Percentiles rank a stretch among this genome's conserved stretches.
phyloP scores from a whole-genome alignment of 805 yeast species.

The Sungouiella thailandica region DNA sequence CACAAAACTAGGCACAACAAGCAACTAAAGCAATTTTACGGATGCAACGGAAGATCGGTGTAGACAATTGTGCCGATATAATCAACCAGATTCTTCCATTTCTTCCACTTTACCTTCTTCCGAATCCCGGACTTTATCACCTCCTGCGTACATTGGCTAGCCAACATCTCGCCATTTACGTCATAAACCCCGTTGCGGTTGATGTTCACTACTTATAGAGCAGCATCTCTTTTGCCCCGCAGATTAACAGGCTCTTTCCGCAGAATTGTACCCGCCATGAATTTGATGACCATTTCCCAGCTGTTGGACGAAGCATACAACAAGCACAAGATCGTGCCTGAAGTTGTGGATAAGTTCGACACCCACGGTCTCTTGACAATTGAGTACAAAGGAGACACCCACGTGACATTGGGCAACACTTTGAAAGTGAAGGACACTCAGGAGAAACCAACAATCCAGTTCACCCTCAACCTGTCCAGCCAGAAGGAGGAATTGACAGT shows the following conservation, averaged over 20 bases:
- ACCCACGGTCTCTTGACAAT: slow-evolving; percentile 58
- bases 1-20: too few species aligned
- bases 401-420: slow-evolving; percentile 77
- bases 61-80: too few species aligned
- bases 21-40: too few species aligned
- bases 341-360: slow-evolving; percentile 44
- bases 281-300: slow-evolving; percentile 49
- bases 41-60: too few species aligned
- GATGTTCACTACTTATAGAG: slow-evolving; percentile 13
- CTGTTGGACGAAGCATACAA: slow-evolving; percentile 47
- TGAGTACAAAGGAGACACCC: slow-evolving; percentile 49
- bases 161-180: slow-evolving; percentile 1
- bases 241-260: neutral
- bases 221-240: slow-evolving; percentile 4
- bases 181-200: neutral
- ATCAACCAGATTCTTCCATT: too few species aligned
- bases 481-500: slow-evolving; percentile 40
- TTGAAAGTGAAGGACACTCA: slow-evolving; percentile 64
- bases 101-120: too few species aligned
- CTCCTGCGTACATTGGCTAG: too few species aligned
- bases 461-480: slow-evolving; percentile 50
- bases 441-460: slow-evolving; percentile 57
- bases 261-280: slow-evolving; percentile 24
- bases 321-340: slow-evolving; percentile 49
- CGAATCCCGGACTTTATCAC: too few species aligned